Conservation (phyloP, 352 stramenopile genomes). For the Phytophthora colocasiae region DNA sequence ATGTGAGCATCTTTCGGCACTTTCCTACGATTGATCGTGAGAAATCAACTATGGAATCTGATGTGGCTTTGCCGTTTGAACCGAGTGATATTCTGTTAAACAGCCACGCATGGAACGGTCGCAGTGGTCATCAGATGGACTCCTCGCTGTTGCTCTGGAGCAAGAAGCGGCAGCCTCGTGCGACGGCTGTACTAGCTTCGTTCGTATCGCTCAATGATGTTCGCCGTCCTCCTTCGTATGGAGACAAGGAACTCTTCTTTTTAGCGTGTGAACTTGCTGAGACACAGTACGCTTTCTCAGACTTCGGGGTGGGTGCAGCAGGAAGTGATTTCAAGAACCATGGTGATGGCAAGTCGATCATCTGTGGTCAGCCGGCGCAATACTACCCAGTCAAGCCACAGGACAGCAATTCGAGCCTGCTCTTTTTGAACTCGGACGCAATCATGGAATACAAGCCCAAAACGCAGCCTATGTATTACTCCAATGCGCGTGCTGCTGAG, state of each 20-base stretch:
- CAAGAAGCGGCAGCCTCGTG: conserved; percentile 54
- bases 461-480: conserved; percentile 40
- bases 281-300: conserved; percentile 55
- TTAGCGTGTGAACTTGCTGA: conserved; percentile 63
- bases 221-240: conserved; percentile 44
- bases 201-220: conserved; percentile 49
- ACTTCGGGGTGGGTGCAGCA: conserved; percentile 52
- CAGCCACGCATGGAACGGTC: conserved; percentile 60
- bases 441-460: conserved; percentile 45
- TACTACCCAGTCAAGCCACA: conserved; percentile 40
- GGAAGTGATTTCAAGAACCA: conserved; percentile 39
- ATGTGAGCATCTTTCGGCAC: conserved; percentile 44
- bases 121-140: conserved; percentile 62
- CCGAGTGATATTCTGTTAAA: conserved; percentile 50
- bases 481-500: conserved; percentile 36
- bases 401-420: conserved; percentile 25
- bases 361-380: conserved; percentile 60
- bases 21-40: conserved; percentile 38
- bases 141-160: conserved; percentile 69
- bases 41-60: conserved; percentile 23
- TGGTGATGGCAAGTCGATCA: conserved; percentile 31
- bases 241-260: conserved; percentile 68
- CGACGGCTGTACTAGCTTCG: conserved; percentile 53
- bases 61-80: conserved; percentile 34
- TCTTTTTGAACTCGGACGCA: conserved; percentile 61